These are phyloP conservation scores for Xylaria telfairii DNA, from an alignment of 495 filamentous ascomycete genomes.

Conservation along the genomic window DNA sequence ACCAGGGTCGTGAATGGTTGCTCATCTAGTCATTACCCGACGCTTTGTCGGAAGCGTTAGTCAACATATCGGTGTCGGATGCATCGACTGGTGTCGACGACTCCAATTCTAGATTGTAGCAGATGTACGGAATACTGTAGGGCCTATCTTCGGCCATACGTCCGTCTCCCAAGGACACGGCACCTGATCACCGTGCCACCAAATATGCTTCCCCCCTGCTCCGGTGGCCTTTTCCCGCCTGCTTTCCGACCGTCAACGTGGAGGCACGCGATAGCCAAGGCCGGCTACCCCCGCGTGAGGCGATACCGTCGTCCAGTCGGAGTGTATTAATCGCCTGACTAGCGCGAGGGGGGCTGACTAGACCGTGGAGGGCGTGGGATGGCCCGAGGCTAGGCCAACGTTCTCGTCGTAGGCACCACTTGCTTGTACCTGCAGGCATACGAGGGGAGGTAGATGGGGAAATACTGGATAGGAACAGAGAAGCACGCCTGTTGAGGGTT, in stretches of 20 bases:
- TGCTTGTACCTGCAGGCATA: not conserved
- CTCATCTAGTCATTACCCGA: not conserved
- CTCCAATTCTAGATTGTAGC: not conserved
- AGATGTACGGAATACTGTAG: no score
- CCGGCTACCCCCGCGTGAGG: not conserved
- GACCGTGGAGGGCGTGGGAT: conserved; percentile 10
- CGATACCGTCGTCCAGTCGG: not conserved
- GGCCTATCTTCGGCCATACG: conserved; percentile 1
- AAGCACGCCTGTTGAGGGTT: no score
- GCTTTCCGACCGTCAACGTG: conserved; percentile 3
- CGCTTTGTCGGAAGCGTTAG: conserved; percentile 9
- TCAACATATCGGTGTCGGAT: conserved; percentile 1
- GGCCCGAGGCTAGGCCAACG: not conserved
- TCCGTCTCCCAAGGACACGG: not conserved
- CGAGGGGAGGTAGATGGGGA: not conserved
- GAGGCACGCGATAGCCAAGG: not conserved
- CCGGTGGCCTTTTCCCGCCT: no score
- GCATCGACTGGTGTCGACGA: not conserved
- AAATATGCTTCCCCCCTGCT: not conserved
- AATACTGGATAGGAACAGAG: not conserved
- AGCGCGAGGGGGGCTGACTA: not conserved
- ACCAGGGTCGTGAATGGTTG: not conserved
- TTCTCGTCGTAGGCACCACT: not conserved
- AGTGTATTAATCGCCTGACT: not conserved
- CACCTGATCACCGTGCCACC: not conserved